phyloP scores from a whole-genome alignment of 2,329 filamentous ascomycete genomes.

The Penicillium glabrum region DNA sequence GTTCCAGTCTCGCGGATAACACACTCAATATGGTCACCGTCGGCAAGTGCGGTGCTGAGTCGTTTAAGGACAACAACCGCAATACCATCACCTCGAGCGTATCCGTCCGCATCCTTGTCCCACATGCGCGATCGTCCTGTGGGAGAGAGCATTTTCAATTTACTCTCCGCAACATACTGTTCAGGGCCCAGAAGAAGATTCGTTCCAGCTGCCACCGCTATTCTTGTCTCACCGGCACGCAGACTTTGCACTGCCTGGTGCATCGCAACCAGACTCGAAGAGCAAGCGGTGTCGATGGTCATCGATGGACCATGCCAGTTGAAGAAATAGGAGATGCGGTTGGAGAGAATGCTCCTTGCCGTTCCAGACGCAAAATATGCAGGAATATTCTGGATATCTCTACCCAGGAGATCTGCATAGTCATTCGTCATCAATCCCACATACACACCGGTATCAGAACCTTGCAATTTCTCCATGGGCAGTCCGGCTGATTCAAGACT shows the following conservation, averaged over 20 bases:
- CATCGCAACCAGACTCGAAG: constrained; percentile 40
- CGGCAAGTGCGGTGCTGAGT: constrained; percentile 48
- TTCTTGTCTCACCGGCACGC: constrained; percentile 26
- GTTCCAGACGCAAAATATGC: constrained; percentile 33
- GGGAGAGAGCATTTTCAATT: constrained; percentile 50
- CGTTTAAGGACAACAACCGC: constrained; percentile 53
- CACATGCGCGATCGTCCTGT: constrained; percentile 53
- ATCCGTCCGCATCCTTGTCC: constrained; percentile 50
- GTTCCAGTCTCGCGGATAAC: constrained; percentile 35
- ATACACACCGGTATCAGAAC: constrained; percentile 26
- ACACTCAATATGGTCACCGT: constrained; percentile 48
- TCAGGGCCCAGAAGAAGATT: constrained; percentile 31
- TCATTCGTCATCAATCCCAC: constrained; percentile 30
- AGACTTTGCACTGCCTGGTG: constrained; percentile 35
- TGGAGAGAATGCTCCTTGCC: constrained; percentile 39
- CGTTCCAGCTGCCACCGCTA: constrained; percentile 24
- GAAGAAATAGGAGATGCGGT: constrained; percentile 42
- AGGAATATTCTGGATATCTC: constrained; percentile 23
- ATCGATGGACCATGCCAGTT: constrained; percentile 39
- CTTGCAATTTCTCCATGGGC: constrained; percentile 23
- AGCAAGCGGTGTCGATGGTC: constrained; percentile 51
- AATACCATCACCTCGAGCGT: constrained; percentile 55
- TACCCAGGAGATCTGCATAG: constrained; percentile 22
- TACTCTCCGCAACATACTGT: constrained; percentile 32
- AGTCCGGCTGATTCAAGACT: constrained; percentile 24